Conservation (phyloP, 2,329 filamentous ascomycete genomes). For the Leptosphaerulina australis region DNA sequence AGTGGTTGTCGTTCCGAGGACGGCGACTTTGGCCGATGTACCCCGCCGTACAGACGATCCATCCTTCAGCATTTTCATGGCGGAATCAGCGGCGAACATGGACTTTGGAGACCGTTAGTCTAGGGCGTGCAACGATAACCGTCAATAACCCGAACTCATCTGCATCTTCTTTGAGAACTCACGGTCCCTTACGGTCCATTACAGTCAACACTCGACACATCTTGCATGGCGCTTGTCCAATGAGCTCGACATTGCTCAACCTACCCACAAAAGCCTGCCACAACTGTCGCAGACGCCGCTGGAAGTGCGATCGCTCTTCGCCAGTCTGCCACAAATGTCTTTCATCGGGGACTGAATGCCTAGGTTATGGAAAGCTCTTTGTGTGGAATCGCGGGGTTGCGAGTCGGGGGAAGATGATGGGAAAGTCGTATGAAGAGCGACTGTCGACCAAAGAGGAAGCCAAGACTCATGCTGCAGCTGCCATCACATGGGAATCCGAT, state of each 20-base stretch:
- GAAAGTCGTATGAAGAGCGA: constrained; percentile 55
- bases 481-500: constrained; percentile 28
- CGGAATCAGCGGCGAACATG: constrained; percentile 20
- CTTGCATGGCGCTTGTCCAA: constrained; percentile 43
- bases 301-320: constrained; percentile 66
- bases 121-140: constrained; percentile 16
- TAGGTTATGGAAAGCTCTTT: constrained; percentile 66
- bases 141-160: constrained; percentile 20
- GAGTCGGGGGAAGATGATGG: constrained; percentile 60
- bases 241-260: constrained; percentile 37
- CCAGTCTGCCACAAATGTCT: constrained; percentile 66
- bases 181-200: constrained; percentile 16
- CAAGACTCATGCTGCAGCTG: constrained; percentile 29
- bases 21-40: constrained; percentile 19
- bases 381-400: constrained; percentile 64
- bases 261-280: constrained; percentile 58
- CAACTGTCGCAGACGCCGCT: constrained; percentile 66
- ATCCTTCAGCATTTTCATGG: constrained; percentile 8
- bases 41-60: constrained; percentile 22
- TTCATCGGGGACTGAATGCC: constrained; percentile 62
- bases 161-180: constrained; percentile 15
- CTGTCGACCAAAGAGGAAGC: constrained; percentile 30
- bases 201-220: constrained; percentile 30
- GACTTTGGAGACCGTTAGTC: constrained; percentile 20
- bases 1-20: constrained; percentile 22